These are phyloP conservation scores for Aspergillus sp. DNA, from an alignment of 2,329 filamentous ascomycete species.

Conservation along the genomic window DNA sequence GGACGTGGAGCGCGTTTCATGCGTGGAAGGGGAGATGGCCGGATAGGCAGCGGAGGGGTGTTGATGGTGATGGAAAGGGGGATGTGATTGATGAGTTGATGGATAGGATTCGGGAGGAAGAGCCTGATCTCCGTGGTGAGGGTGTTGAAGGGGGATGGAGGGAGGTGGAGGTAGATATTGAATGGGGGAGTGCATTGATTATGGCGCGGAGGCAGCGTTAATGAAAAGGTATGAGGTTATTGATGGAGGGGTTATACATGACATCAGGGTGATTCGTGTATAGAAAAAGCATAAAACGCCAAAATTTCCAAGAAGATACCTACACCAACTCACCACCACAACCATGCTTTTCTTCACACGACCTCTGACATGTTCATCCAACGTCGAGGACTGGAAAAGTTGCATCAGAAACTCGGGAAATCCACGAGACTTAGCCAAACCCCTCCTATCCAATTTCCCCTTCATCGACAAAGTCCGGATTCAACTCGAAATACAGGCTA, in stretches of 20 bases:
- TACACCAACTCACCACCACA: too few relatives aligned
- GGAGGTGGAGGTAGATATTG: neutral
- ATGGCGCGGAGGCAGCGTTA: neutral
- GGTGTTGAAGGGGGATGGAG: neutral
- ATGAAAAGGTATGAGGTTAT: too few relatives aligned
- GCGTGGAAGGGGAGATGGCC: constrained; percentile 44
- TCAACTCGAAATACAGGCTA: neutral
- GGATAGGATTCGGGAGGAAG: constrained; percentile 56
- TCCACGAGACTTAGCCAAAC: neutral
- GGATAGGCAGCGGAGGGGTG: neutral
- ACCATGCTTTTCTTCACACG: too few relatives aligned
- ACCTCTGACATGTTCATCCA: too few relatives aligned
- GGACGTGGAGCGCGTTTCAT: constrained; percentile 58
- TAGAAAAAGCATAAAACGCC: too few relatives aligned
- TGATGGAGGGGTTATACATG: too few relatives aligned
- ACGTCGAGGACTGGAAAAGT: too few relatives aligned
- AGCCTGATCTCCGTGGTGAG: neutral
- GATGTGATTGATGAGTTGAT: constrained; percentile 76
- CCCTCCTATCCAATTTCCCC: neutral
- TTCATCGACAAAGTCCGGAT: neutral
- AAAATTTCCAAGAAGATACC: too few relatives aligned
- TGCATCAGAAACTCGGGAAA: neutral
- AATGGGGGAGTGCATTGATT: neutral
- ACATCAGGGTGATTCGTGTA: too few relatives aligned
- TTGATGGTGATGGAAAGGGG: constrained; percentile 50